Conservation (phyloP, 2,329 filamentous ascomycete species). For the Cladosporium sp. region DNA sequence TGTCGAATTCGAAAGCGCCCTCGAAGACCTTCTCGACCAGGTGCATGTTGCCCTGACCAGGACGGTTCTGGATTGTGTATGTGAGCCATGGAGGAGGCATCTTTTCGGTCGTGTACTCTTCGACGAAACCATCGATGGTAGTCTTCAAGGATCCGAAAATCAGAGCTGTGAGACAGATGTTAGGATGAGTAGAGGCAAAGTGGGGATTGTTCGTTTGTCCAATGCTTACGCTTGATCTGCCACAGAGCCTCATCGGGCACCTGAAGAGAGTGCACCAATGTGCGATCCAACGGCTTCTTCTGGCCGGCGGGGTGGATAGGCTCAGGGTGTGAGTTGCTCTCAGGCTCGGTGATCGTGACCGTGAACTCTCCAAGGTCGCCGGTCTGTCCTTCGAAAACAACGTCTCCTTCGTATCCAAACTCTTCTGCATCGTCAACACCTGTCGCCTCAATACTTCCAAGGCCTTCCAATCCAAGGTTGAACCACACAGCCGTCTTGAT, state of each 20-base stretch:
- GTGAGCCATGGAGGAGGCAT: conserved; percentile 81
- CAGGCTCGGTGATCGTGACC: conserved; percentile 72
- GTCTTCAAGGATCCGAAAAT: conserved; percentile 64
- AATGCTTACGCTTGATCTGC: conserved; percentile 68
- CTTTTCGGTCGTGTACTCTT: conserved; percentile 62
- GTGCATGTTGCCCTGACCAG: conserved; percentile 75
- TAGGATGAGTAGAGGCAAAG: conserved; percentile 8
- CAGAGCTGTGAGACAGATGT: conserved; percentile 49
- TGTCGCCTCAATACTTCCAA: conserved; percentile 64
- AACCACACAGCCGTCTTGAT: conserved; percentile 78
- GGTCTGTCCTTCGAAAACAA: conserved; percentile 70
- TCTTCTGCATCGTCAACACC: conserved; percentile 56
- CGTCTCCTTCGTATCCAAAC: conserved; percentile 58
- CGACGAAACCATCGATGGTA: conserved; percentile 60
- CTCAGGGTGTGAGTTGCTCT: conserved; percentile 59
- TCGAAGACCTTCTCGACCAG: conserved; percentile 89
- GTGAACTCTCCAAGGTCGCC: conserved; percentile 75
- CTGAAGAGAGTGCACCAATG: conserved; percentile 70
- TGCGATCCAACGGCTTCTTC: conserved; percentile 71
- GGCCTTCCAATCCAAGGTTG: conserved; percentile 77
- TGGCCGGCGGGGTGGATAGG: conserved; percentile 63
- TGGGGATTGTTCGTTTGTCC: neutral
- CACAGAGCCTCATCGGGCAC: conserved; percentile 71
- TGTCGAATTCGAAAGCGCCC: conserved; percentile 86
- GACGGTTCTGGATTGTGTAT: conserved; percentile 72